These are phyloP conservation scores for Phytopythium mirpurense DNA, from an alignment of 352 stramenopile species.

Conservation along the genomic window DNA sequence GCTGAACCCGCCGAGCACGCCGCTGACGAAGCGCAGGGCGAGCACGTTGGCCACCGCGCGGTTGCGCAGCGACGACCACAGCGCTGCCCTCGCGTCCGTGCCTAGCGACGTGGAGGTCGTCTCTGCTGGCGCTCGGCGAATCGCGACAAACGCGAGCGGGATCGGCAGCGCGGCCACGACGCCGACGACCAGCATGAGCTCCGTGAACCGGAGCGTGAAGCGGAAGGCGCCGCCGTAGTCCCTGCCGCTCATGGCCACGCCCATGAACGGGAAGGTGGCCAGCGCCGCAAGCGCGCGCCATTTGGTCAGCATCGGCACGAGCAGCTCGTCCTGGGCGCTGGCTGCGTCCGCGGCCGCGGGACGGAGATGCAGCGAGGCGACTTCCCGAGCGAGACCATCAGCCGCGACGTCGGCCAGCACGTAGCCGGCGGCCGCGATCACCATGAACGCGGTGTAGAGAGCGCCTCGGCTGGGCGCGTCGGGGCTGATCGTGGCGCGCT, in stretches of 20 bases:
- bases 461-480: conserved; percentile 34
- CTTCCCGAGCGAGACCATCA: conserved; percentile 47
- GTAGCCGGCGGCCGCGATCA: conserved; percentile 63
- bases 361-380: conserved; percentile 19
- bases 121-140: conserved; percentile 12
- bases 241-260: conserved; percentile 44
- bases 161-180: conserved; percentile 25
- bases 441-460: conserved; percentile 61
- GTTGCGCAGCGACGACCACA: conserved; percentile 37
- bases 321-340: conserved; percentile 15
- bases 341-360: neutral
- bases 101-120: conserved; percentile 15
- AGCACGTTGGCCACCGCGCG: conserved; percentile 35
- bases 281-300: conserved; percentile 31
- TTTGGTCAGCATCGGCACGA: conserved; percentile 30
- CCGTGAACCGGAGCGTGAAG: conserved; percentile 44
- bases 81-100: conserved; percentile 16
- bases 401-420: conserved; percentile 72
- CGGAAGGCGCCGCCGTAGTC: conserved; percentile 64
- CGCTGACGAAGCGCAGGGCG: conserved; percentile 32
- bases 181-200: conserved; percentile 37
- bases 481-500: conserved; percentile 32
- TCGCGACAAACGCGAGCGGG: conserved; percentile 20
- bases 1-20: conserved; percentile 24
- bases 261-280: conserved; percentile 47